These are phyloP conservation scores for Pleurotus tuoliensis DNA, from an alignment of 768 basidiomycete genomes.

Conservation along the genomic window DNA sequence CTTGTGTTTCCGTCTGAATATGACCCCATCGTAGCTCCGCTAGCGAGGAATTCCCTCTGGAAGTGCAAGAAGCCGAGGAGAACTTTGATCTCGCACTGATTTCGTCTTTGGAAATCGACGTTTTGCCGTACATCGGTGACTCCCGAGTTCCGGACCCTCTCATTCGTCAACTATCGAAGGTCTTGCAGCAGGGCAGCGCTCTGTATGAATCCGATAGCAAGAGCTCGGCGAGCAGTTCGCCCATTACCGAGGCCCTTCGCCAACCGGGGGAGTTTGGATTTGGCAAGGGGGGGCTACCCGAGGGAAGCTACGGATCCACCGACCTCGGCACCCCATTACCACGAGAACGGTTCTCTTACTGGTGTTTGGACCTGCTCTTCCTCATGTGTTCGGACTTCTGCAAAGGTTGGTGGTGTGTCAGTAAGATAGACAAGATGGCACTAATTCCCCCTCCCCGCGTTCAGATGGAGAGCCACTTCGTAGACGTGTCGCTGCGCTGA, in stretches of 20 bases:
- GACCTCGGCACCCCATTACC: slow-evolving; percentile 52
- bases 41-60: slow-evolving; percentile 52
- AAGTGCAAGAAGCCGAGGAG: slow-evolving; percentile 74
- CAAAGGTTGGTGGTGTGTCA: slow-evolving; percentile 38
- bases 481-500: slow-evolving; percentile 67
- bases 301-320: slow-evolving; percentile 55
- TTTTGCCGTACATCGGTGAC: slow-evolving; percentile 73
- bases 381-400: slow-evolving; percentile 68
- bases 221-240: not conserved
- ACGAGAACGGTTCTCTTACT: slow-evolving; percentile 85
- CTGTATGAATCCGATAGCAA: slow-evolving; percentile 40
- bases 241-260: not conserved
- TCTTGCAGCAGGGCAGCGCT: slow-evolving; percentile 69
- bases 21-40: slow-evolving; percentile 39
- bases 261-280: slow-evolving; percentile 21
- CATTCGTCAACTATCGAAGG: slow-evolving; percentile 62
- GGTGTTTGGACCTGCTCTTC: slow-evolving; percentile 89
- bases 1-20: not conserved
- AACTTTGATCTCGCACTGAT: slow-evolving; percentile 84
- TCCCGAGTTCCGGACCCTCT: slow-evolving; percentile 67
- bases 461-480: slow-evolving; percentile 60
- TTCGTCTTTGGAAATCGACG: slow-evolving; percentile 71
- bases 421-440: too few relatives aligned
- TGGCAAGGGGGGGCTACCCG: slow-evolving; percentile 31
- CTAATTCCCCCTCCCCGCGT: not conserved